Conservation (phyloP, 2,329 filamentous ascomycete genomes). For the Orbilia brochopaga region DNA sequence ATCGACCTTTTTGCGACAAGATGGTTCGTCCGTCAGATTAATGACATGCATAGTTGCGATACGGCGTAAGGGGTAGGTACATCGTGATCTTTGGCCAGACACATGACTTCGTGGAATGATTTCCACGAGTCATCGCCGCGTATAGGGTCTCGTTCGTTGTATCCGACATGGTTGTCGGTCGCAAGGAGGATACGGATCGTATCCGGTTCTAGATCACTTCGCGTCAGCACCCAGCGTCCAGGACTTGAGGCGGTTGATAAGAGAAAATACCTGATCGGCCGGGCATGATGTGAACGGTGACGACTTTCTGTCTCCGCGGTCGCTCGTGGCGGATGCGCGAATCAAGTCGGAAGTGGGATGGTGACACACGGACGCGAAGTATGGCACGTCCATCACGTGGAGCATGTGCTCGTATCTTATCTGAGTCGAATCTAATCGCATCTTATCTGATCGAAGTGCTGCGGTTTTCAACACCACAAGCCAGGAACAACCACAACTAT, state of each 20-base stretch:
- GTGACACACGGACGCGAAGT: constrained; percentile 27
- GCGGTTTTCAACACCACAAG: constrained; percentile 20
- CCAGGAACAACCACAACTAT: background rate
- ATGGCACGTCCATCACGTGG: constrained; percentile 25
- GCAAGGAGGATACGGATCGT: constrained; percentile 93
- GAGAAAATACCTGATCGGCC: constrained; percentile 33
- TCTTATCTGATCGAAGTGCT: constrained; percentile 5
- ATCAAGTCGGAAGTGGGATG: constrained; percentile 1
- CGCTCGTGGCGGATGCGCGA: constrained; percentile 1
- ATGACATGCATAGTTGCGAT: constrained; percentile 20
- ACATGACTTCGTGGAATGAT: constrained; percentile 94
- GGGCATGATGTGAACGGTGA: constrained; percentile 18
- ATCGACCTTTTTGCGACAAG: constrained; percentile 68
- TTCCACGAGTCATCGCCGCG: constrained; percentile 98
- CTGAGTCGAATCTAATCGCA: constrained; percentile 29
- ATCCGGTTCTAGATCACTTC: constrained; percentile 63
- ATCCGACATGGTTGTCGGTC: constrained; percentile 97
- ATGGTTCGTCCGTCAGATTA: background rate
- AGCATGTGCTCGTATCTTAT: constrained; percentile 24
- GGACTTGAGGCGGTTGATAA: background rate
- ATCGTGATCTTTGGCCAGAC: constrained; percentile 80
- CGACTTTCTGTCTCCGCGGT: background rate
- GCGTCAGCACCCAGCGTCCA: constrained; percentile 8
- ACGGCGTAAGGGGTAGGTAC: constrained; percentile 59
- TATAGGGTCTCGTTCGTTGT: constrained; percentile 87